A percentile compares a stretch with the other conserved stretches of the same genome.
phyloP scores from a whole-genome alignment of 495 filamentous ascomycete genomes.

The Clavariopsis aquatica region DNA sequence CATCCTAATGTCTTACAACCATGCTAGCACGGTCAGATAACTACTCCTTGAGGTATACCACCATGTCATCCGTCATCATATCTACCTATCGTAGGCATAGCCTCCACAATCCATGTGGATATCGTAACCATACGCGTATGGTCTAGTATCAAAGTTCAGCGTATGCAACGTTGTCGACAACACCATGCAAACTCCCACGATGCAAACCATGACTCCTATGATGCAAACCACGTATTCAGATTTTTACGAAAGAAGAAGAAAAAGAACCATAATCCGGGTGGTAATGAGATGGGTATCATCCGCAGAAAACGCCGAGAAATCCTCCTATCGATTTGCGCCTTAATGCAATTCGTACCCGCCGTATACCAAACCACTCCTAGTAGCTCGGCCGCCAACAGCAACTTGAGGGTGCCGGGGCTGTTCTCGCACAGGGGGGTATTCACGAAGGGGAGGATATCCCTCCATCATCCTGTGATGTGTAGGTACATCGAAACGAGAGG shows the following conservation, averaged over 20 bases:
- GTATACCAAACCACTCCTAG: background rate
- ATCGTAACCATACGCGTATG: no score
- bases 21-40: background rate
- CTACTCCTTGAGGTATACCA: background rate
- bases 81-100: background rate
- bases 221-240: background rate
- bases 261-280: background rate
- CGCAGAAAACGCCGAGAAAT: conserved; percentile 6
- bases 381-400: background rate
- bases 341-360: conserved; percentile 2
- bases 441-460: background rate
- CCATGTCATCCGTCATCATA: background rate
- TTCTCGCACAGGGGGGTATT: background rate
- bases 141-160: background rate
- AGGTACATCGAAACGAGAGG: background rate
- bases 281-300: conserved; percentile 1
- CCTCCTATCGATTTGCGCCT: background rate
- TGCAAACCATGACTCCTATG: background rate
- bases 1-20: background rate
- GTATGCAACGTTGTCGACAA: background rate
- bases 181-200: background rate
- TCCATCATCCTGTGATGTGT: background rate
- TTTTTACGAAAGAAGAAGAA: background rate
- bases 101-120: no score
- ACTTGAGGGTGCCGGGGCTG: background rate